Evolutionary conservation across 768 basidiomycete genomes (phyloP).

Genomic region (Podaxis mareebaensis): DNA sequence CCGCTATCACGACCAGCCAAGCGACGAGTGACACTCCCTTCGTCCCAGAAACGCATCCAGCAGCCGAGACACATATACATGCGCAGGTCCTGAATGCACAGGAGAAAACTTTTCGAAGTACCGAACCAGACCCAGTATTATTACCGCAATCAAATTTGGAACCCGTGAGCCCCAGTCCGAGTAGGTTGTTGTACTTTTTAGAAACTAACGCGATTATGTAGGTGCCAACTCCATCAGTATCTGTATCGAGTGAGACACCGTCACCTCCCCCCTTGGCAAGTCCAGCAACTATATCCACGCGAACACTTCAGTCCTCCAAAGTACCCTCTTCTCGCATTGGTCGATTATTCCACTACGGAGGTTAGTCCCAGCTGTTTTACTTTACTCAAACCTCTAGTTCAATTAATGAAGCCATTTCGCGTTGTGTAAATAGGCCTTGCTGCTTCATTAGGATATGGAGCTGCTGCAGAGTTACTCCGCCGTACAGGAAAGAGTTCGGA

Average conservation of each 20-base stretch:
- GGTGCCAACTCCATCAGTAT: neutral
- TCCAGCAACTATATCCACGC: constrained; percentile 25
- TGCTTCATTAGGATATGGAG: constrained; percentile 85
- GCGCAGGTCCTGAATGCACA: no score
- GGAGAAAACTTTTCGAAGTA: no score
- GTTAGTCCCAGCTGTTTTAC: constrained; percentile 34
- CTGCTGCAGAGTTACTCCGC: constrained; percentile 82
- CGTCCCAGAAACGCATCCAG: no score
- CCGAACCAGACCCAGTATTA: no score
- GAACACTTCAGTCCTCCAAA: constrained; percentile 74
- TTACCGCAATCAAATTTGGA: no score
- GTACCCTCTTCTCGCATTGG: constrained; percentile 91
- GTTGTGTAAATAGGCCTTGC: constrained; percentile 66
- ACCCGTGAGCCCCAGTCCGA: no score
- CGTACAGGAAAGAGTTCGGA: constrained; percentile 50
- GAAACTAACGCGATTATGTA: no score
- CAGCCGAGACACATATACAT: no score
- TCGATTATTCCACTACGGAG: constrained; percentile 92
- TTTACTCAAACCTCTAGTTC: neutral
- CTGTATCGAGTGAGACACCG: neutral
- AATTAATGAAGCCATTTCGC: neutral
- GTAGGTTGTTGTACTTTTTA: no score
- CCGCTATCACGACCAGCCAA: no score
- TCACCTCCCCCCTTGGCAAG: constrained; percentile 1
- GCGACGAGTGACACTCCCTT: no score